Evolutionary conservation across 2,329 filamentous ascomycete species (phyloP).

Genomic region (Fusarium graminum): DNA sequence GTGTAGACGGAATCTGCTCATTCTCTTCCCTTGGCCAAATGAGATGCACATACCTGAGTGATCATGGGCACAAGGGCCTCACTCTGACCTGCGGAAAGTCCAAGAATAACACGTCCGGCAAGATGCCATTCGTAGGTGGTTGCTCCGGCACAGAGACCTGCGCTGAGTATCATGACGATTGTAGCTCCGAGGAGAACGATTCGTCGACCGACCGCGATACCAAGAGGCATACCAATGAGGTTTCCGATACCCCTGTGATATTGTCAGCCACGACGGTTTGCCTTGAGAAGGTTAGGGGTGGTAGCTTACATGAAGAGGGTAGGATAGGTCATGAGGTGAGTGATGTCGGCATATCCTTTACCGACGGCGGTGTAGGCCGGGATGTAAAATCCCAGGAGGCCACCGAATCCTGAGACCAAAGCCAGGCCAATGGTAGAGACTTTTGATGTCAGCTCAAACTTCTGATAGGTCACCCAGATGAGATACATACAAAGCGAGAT

Average conservation of each 20-base stretch:
- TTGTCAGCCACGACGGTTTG: not conserved
- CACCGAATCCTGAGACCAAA: slow-evolving; percentile 25
- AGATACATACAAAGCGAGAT: slow-evolving; percentile 35
- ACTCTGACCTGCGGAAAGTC: slow-evolving; percentile 40
- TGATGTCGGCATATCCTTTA: slow-evolving; percentile 27
- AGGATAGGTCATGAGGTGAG: slow-evolving; percentile 26
- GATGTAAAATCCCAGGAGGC: slow-evolving; percentile 24
- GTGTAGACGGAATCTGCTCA: too few species aligned
- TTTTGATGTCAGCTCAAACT: not conserved
- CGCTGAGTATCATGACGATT: slow-evolving; percentile 39
- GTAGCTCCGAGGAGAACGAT: slow-evolving; percentile 41
- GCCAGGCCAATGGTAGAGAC: slow-evolving; percentile 26
- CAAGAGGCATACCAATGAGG: slow-evolving; percentile 42
- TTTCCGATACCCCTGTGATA: slow-evolving; percentile 37
- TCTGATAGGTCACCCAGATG: fast-evolving
- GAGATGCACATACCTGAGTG: slow-evolving; percentile 5
- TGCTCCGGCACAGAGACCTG: slow-evolving; percentile 35
- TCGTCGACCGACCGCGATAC: slow-evolving; percentile 41
- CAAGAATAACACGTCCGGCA: slow-evolving; percentile 32
- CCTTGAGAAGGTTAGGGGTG: not conserved
- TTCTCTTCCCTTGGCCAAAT: fast-evolving
- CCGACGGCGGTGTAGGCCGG: slow-evolving; percentile 16
- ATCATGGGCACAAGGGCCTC: slow-evolving; percentile 34
- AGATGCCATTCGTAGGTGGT: slow-evolving; percentile 44
- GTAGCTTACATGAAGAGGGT: slow-evolving; percentile 20